Evolutionary conservation across 2,329 filamentous ascomycete genomes (phyloP).

Genomic region (Xylaria hypoxylon): DNA sequence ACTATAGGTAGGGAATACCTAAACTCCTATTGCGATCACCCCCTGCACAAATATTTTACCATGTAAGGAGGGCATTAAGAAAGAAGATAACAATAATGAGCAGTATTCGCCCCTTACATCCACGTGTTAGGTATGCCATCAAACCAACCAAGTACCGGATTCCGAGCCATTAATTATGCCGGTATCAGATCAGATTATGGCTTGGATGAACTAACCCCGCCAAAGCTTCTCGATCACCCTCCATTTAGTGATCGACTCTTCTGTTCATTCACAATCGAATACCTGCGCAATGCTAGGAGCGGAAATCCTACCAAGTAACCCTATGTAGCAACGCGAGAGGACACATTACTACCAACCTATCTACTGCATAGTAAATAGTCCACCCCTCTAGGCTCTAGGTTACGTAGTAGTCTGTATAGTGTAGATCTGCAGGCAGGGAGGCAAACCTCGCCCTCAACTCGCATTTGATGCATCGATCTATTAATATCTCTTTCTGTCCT

Average conservation of each 20-base stretch:
- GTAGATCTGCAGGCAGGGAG: too few species aligned
- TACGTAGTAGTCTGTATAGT: too few species aligned
- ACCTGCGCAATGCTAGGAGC: too few species aligned
- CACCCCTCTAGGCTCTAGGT: too few species aligned
- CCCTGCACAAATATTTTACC: background rate
- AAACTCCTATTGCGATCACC: background rate
- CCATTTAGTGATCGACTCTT: background rate
- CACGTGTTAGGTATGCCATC: background rate
- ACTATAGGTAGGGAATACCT: too few species aligned
- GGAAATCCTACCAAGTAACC: background rate
- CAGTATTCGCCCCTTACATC: background rate
- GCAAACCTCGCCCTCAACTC: slow-evolving; percentile 12
- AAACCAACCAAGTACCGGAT: slow-evolving; percentile 16
- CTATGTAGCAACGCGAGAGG: too few species aligned
- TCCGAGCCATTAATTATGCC: background rate
- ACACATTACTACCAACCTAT: too few species aligned
- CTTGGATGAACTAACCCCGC: slow-evolving; percentile 15
- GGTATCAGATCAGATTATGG: slow-evolving; percentile 11
- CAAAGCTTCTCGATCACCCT: slow-evolving; percentile 9
- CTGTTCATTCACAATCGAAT: too few species aligned
- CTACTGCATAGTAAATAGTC: too few species aligned
- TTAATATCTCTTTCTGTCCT: slow-evolving; percentile 26
- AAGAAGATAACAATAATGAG: background rate
- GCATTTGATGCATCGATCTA: slow-evolving; percentile 25
- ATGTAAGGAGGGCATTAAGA: background rate